Evolutionary conservation across 192 early-diverging fungal genomes (phyloP), one percentile per base, ranked within the genome.

Genomic region (Podila minutissima): DNA sequence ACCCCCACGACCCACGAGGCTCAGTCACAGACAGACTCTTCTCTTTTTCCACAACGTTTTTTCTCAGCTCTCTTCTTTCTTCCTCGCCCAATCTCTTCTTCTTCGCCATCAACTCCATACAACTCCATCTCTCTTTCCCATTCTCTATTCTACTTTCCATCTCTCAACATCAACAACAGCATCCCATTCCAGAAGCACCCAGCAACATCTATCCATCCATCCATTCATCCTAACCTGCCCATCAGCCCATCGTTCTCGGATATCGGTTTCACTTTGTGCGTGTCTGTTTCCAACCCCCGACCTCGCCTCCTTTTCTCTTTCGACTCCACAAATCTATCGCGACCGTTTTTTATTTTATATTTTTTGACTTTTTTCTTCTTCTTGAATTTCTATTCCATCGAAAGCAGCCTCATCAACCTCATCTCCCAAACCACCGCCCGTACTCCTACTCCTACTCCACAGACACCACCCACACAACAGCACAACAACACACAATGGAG

Each of bases 31-130:
- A 22, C 5, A n/a, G 20, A 55, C 22, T 2, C 22, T 55, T 55
- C 24, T 55, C 51, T 53, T n/a, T 51, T 53, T 53, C n/a, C n/a
- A n/a, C 50, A n/a, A n/a, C n/a, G 17, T 53, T 53, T 53, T 51
- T 51, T 29, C 29, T 29, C 29, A 29, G 29, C 29, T 29, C 29
- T 29, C 29, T 1, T 29, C 29, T 29, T n/a, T 51, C 5, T 51
- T n/a, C 6, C 1, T 53, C 22, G n/a, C n/a, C n/a, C n/a, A n/a
- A n/a, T n/a, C 4, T 22, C 51, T 22, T 20, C 15, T 53, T 53
- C 51, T 53, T 53, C 51, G 13, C 20, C 53, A n/a, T 55, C n/a
- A 8, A 7, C 53, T 24, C 53, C 22, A 8, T 26, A 24, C n/a
- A 8, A 7, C 53, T 24, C 53, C 22, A 8, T 26, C 10, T 24